Evolutionary conservation across 306 rosid species (phyloP).

Genomic region (Vicia sativa): DNA sequence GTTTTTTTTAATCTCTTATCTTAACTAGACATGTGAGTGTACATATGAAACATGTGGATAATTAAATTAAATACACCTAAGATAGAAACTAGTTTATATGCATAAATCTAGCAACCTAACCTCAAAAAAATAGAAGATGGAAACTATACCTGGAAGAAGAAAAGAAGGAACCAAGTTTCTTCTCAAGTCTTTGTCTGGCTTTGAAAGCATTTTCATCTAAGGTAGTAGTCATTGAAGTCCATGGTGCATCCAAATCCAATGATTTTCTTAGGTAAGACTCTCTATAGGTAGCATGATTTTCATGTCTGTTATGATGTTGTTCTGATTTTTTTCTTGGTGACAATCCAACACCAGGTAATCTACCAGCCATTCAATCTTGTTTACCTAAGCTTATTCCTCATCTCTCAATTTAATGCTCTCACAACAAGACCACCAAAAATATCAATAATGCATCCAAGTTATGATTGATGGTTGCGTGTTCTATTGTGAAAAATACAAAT

Average conservation of each 20-base stretch:
- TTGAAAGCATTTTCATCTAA: constrained; percentile 51
- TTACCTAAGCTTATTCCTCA: constrained; percentile 6
- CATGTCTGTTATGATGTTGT: not conserved
- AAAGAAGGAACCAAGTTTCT: constrained; percentile 48
- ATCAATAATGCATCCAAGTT: constrained; percentile 20
- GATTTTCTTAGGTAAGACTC: constrained; percentile 25
- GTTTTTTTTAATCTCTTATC: not conserved
- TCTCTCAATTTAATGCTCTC: constrained; percentile 29
- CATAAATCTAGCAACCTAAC: not conserved
- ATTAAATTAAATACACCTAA: not conserved
- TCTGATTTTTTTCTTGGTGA: constrained; percentile 41
- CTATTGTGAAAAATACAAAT: not conserved
- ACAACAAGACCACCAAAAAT: constrained; percentile 11
- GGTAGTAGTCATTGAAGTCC: constrained; percentile 28
- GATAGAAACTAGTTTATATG: not conserved
- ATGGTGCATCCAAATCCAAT: constrained; percentile 14
- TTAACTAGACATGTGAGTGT: not conserved
- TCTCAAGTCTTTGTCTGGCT: constrained; percentile 51
- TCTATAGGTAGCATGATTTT: not conserved
- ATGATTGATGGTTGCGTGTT: constrained; percentile 14
- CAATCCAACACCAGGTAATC: constrained; percentile 62
- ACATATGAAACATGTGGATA: not conserved
- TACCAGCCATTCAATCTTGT: constrained; percentile 52
- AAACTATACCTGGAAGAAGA: constrained; percentile 46
- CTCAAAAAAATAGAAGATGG: not conserved